phyloP scores from a whole-genome alignment of 2,329 filamentous ascomycete genomes.

The Hypoxylon sp. region DNA sequence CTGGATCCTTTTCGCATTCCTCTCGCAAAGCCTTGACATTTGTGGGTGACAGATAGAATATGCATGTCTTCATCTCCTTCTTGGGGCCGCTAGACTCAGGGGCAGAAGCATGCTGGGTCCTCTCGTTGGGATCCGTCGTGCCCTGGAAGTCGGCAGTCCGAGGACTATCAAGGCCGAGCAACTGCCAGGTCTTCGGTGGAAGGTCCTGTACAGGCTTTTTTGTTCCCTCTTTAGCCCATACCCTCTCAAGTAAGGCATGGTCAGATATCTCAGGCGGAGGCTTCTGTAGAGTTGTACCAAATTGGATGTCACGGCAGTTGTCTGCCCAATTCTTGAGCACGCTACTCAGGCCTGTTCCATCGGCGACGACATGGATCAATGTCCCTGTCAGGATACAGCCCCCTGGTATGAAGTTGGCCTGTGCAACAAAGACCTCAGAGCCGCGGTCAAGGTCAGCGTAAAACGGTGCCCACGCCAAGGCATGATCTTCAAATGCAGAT shows the following conservation, averaged over 20 bases:
- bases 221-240: slow-evolving; percentile 18
- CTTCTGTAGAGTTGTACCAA: neutral
- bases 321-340: slow-evolving; percentile 22
- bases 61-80: neutral
- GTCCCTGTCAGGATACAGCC: slow-evolving; percentile 24
- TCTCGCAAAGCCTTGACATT: neutral
- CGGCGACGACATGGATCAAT: slow-evolving; percentile 12
- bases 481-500: slow-evolving; percentile 25
- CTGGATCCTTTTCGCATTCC: neutral
- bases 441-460: slow-evolving; percentile 13
- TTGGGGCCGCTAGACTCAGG: too few relatives aligned
- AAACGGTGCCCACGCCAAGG: slow-evolving; percentile 9
- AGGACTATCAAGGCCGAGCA: slow-evolving; percentile 1
- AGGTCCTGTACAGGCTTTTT: neutral
- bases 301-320: slow-evolving; percentile 11
- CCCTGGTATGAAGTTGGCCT: slow-evolving; percentile 35
- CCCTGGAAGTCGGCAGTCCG: too few relatives aligned
- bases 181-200: neutral
- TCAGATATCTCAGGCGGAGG: slow-evolving; percentile 9
- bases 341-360: slow-evolving; percentile 11
- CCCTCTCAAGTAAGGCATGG: slow-evolving; percentile 5
- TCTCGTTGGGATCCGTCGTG: too few relatives aligned
- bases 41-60: neutral
- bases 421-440: slow-evolving; percentile 32
- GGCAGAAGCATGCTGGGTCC: too few relatives aligned